Percentiles rank a stretch among this genome's conserved stretches.
phyloP scores from a whole-genome alignment of 2,329 filamentous ascomycete species.

The Parastagonospora avenae region DNA sequence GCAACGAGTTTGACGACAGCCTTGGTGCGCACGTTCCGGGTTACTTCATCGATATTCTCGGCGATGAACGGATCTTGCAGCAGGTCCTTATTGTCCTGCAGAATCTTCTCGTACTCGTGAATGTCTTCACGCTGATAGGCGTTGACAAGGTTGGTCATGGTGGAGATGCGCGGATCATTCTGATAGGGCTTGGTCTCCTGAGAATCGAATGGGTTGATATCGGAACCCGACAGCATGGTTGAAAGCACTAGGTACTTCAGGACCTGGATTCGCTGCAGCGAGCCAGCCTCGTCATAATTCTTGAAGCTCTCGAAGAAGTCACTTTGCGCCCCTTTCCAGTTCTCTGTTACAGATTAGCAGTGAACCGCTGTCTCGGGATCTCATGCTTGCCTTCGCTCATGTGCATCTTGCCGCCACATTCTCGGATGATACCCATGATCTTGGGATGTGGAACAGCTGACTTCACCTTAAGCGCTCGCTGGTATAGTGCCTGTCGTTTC shows the following conservation, averaged over 20 bases:
- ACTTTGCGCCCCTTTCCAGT: slow-evolving; percentile 95
- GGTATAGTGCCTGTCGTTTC: slow-evolving; percentile 70
- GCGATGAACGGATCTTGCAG: slow-evolving; percentile 93
- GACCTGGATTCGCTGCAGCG: slow-evolving; percentile 93
- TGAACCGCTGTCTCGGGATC: slow-evolving; percentile 12
- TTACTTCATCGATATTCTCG: slow-evolving; percentile 99
- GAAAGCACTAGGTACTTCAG: slow-evolving; percentile 95
- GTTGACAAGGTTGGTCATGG: slow-evolving; percentile 96
- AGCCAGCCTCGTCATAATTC: slow-evolving; percentile 98
- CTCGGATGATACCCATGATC: slow-evolving; percentile 98
- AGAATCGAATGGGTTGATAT: slow-evolving; percentile 98
- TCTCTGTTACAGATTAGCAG: slow-evolving; percentile 63
- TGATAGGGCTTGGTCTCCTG: slow-evolving; percentile 99
- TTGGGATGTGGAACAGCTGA: slow-evolving; percentile 98
- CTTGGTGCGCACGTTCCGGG: slow-evolving; percentile 96
- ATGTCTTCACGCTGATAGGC: slow-evolving; percentile 97
- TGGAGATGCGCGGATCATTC: slow-evolving; percentile 90
- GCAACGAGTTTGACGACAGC: slow-evolving; percentile 91
- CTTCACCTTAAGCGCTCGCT: slow-evolving; percentile 86
- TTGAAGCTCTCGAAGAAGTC: slow-evolving; percentile 99
- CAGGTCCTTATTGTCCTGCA: slow-evolving; percentile 86
- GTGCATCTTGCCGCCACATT: slow-evolving; percentile 99
- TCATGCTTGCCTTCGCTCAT: slow-evolving; percentile 76
- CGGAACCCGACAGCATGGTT: slow-evolving; percentile 97
- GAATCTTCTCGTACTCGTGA: slow-evolving; percentile 83